These are phyloP conservation scores for Claviceps sp. DNA, from an alignment of 2,329 filamentous ascomycete species.

Conservation along the genomic window DNA sequence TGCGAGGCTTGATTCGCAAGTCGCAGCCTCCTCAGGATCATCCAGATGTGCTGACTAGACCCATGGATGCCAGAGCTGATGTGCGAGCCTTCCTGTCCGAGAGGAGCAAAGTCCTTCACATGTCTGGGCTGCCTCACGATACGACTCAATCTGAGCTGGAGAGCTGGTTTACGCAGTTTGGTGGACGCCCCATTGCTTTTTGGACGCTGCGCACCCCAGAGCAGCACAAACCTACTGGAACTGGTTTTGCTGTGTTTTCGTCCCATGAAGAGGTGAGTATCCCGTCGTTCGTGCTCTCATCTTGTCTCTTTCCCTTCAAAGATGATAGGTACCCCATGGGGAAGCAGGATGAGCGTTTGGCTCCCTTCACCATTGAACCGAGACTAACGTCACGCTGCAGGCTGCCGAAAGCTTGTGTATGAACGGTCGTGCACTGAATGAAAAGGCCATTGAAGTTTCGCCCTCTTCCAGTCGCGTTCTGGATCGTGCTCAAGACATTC, in stretches of 20 bases:
- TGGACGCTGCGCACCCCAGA: slow-evolving; percentile 97
- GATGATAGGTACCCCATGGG: neutral
- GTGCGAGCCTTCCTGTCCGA: slow-evolving; percentile 92
- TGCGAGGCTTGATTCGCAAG: slow-evolving; percentile 87
- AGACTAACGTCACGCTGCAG: slow-evolving; percentile 28
- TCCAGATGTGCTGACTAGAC: slow-evolving; percentile 83
- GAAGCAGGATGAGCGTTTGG: neutral
- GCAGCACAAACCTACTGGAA: slow-evolving; percentile 98
- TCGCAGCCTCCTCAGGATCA: slow-evolving; percentile 90
- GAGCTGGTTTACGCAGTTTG: slow-evolving; percentile 99
- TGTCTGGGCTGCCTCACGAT: slow-evolving; percentile 93
- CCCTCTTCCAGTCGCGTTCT: slow-evolving; percentile 94
- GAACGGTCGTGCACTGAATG: slow-evolving; percentile 95
- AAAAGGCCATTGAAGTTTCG: slow-evolving; percentile 97
- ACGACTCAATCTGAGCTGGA: slow-evolving; percentile 97
- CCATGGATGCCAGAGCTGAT: slow-evolving; percentile 93
- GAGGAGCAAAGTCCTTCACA: slow-evolving; percentile 93
- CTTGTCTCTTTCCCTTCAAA: neutral
- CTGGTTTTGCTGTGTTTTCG: slow-evolving; percentile 95
- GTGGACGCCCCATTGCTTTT: slow-evolving; percentile 93
- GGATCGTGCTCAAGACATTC: slow-evolving; percentile 86
- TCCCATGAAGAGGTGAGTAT: slow-evolving; percentile 92
- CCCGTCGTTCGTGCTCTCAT: neutral
- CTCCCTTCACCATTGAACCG: neutral
- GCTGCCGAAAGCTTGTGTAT: slow-evolving; percentile 96